Conservation (phyloP, 2,329 filamentous ascomycete species). For the Colletotrichum scovillei region DNA sequence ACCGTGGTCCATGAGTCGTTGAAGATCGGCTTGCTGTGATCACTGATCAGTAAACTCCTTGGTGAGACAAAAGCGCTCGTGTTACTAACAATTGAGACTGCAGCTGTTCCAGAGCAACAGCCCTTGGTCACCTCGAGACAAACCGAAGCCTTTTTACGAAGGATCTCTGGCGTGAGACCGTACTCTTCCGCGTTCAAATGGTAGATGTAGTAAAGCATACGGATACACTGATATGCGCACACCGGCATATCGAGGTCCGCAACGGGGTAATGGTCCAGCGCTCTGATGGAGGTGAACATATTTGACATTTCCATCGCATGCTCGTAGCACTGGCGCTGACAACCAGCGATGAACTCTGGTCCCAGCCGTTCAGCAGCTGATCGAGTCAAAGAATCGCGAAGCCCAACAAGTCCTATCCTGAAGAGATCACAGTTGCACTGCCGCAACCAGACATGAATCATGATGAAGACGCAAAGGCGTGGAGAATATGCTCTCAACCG, state of each 20-base stretch:
- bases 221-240: slow-evolving; percentile 66
- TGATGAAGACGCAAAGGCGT: slow-evolving; percentile 67
- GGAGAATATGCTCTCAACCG: slow-evolving; percentile 67
- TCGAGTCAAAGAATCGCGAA: slow-evolving; percentile 62
- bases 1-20: slow-evolving; percentile 61
- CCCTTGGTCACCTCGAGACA: slow-evolving; percentile 63
- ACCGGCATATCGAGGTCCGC: slow-evolving; percentile 66
- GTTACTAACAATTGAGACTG: slow-evolving; percentile 49
- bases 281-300: slow-evolving; percentile 64
- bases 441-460: slow-evolving; percentile 71
- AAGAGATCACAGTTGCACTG: slow-evolving; percentile 70
- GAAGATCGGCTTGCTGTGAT: slow-evolving; percentile 55
- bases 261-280: slow-evolving; percentile 62
- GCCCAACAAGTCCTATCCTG: slow-evolving; percentile 61
- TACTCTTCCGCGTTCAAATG: slow-evolving; percentile 57
- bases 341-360: slow-evolving; percentile 60
- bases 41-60: neutral
- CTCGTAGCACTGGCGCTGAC: slow-evolving; percentile 62
- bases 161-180: slow-evolving; percentile 56
- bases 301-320: slow-evolving; percentile 66
- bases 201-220: slow-evolving; percentile 63
- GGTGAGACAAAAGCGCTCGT: slow-evolving; percentile 23
- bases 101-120: slow-evolving; percentile 63
- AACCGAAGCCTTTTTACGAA: slow-evolving; percentile 61
- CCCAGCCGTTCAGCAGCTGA: slow-evolving; percentile 58